Percentiles rank a stretch among this genome's conserved stretches.
These are phyloP conservation scores for Arctium lappa DNA, from an alignment of 129 eudicot genomes.

Conservation along the genomic window DNA sequence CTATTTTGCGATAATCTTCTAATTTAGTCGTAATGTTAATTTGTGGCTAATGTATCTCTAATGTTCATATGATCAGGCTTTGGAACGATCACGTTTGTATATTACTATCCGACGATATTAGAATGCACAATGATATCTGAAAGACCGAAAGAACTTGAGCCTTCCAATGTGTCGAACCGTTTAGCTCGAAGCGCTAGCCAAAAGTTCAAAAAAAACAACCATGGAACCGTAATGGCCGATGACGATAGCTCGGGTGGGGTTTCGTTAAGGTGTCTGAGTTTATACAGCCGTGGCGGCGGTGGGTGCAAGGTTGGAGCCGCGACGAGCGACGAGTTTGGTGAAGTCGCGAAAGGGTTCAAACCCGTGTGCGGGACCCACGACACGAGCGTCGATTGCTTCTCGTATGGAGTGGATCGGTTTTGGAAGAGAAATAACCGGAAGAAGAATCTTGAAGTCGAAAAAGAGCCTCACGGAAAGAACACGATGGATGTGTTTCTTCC, in stretches of 20 bases:
- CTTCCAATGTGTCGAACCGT: slow-evolving; percentile 51
- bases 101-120: background rate
- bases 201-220: slow-evolving; percentile 42
- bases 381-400: slow-evolving; percentile 63
- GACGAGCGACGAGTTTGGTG: slow-evolving; percentile 61
- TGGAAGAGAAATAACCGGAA: slow-evolving; percentile 49
- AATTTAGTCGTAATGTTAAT: background rate
- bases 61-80: slow-evolving; percentile 16
- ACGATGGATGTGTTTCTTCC: slow-evolving; percentile 64
- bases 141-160: slow-evolving; percentile 36
- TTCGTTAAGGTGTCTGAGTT: slow-evolving; percentile 65
- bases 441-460: slow-evolving; percentile 22
- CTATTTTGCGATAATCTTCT: background rate
- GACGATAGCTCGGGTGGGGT: slow-evolving; percentile 53
- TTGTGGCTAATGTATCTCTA: background rate
- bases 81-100: slow-evolving; percentile 8
- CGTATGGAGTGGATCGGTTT: slow-evolving; percentile 68
- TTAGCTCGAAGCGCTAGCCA: slow-evolving; percentile 56
- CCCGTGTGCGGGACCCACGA: slow-evolving; percentile 57
- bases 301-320: slow-evolving; percentile 94
- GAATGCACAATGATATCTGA: slow-evolving; percentile 42
- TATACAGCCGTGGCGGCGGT: slow-evolving; percentile 72
- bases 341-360: slow-evolving; percentile 52
- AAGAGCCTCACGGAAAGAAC: slow-evolving; percentile 25
- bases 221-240: slow-evolving; percentile 43